Evolutionary conservation across 2,329 filamentous ascomycete genomes (phyloP).

Genomic region (Sclerotinia sclerotiorum): DNA sequence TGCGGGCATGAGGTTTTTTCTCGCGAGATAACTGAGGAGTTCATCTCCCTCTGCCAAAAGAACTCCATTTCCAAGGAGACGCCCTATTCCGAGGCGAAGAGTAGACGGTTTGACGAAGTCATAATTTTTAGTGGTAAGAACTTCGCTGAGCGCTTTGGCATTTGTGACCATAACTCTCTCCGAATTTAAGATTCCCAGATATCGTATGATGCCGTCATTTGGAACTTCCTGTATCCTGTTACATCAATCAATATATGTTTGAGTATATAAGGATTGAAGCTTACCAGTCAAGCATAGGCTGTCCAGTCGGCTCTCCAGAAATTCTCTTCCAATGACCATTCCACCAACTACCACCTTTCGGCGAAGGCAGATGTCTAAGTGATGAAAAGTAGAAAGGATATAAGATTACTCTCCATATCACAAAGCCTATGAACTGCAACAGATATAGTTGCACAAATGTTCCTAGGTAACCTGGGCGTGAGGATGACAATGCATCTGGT

Average conservation of each 20-base stretch:
- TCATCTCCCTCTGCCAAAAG: constrained; percentile 87
- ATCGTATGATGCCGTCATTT: constrained; percentile 69
- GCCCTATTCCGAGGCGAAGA: constrained; percentile 56
- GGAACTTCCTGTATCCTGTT: constrained; percentile 58
- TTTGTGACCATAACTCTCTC: constrained; percentile 62
- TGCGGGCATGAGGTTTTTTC: constrained; percentile 76
- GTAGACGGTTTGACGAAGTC: constrained; percentile 64
- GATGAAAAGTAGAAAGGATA: constrained; percentile 60
- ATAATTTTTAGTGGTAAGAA: constrained; percentile 68
- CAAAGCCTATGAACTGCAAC: constrained; percentile 41
- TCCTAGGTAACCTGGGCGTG: constrained; percentile 40
- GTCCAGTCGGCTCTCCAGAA: constrained; percentile 44
- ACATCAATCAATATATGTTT: neutral
- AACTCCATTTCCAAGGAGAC: constrained; percentile 68
- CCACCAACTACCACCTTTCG: constrained; percentile 46
- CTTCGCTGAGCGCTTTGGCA: constrained; percentile 66
- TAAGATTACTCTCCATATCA: constrained; percentile 48
- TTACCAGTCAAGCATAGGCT: constrained; percentile 43
- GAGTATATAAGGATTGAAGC: neutral
- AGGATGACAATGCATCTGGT: constrained; percentile 34
- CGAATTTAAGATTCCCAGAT: constrained; percentile 59
- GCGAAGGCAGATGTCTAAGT: constrained; percentile 55
- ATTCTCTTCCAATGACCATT: constrained; percentile 47
- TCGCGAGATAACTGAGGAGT: too few species aligned
- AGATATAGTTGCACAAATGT: constrained; percentile 46